These are phyloP conservation scores for Dacryopinax primogenitus DNA, from an alignment of 768 basidiomycete genomes.

Conservation along the genomic window DNA sequence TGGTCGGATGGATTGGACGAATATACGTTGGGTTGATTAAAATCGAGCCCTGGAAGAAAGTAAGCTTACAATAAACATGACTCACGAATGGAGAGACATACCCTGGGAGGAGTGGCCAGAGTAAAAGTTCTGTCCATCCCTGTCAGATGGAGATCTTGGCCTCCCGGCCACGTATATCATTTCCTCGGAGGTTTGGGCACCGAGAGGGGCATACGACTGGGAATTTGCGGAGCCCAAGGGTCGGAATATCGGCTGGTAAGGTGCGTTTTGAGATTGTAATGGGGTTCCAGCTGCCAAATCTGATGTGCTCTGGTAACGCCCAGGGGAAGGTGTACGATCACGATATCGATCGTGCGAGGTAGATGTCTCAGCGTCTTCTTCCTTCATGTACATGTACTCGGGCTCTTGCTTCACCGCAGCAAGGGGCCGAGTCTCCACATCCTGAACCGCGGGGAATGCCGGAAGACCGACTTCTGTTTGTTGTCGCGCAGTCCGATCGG, in stretches of 20 bases:
- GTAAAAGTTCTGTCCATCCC: not conserved
- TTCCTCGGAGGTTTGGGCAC: not conserved
- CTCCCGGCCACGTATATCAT: not conserved
- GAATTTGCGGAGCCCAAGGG: not conserved
- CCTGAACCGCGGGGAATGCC: constrained; percentile 34
- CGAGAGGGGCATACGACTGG: not conserved
- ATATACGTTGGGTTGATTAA: too few relatives aligned
- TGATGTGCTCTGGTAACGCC: not conserved
- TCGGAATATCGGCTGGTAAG: not conserved
- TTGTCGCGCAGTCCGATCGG: constrained; percentile 63
- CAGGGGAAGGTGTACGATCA: not conserved
- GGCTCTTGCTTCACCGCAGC: not conserved
- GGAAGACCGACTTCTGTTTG: constrained; percentile 55
- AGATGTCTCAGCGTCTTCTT: not conserved
- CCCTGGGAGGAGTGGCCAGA: not conserved
- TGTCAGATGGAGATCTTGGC: not conserved
- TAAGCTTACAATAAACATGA: too few relatives aligned
- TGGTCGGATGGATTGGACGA: too few relatives aligned
- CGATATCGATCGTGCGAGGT: not conserved
- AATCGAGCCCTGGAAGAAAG: too few relatives aligned
- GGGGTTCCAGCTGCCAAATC: not conserved
- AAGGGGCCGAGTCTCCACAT: not conserved
- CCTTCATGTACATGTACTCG: not conserved
- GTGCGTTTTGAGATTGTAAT: not conserved
- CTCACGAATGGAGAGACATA: too few relatives aligned